phyloP scores from a whole-genome alignment of 2,329 filamentous ascomycete genomes.

The Aspergillus pseudoviridinutans region DNA sequence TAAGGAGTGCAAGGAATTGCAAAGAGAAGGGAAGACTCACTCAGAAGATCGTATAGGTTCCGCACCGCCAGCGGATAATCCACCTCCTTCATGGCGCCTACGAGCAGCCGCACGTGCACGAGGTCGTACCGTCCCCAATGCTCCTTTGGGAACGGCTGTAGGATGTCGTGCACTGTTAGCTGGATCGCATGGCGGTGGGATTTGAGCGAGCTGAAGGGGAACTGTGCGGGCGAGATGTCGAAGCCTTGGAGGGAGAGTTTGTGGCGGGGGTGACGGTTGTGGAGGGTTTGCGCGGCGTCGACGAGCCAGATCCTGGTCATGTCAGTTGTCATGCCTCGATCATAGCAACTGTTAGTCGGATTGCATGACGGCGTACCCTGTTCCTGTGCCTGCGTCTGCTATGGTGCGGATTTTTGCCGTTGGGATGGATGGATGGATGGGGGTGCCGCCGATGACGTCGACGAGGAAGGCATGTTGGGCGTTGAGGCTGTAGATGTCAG shows the following conservation, averaged over 20 bases:
- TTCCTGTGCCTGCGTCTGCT: conserved; percentile 28
- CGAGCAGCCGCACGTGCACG: conserved; percentile 27
- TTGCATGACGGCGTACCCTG: conserved; percentile 18
- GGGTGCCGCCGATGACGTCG: conserved; percentile 13
- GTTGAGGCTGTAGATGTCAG: conserved; percentile 16
- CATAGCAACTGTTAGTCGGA: too few species aligned
- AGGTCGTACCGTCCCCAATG: conserved; percentile 27
- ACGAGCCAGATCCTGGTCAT: conserved; percentile 18
- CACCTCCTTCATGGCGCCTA: conserved; percentile 22
- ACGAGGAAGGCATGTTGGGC: conserved; percentile 23
- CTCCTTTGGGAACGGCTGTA: conserved; percentile 23
- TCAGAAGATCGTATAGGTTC: conserved; percentile 26
- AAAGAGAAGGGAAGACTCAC: conserved; percentile 10
- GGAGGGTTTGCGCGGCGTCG: conserved; percentile 8
- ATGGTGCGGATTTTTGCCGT: conserved; percentile 12
- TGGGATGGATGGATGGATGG: conserved; percentile 25
- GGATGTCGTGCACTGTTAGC: conserved; percentile 23
- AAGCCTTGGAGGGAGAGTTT: conserved; percentile 23
- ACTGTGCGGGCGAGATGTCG: conserved; percentile 29
- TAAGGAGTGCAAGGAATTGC: too few species aligned
- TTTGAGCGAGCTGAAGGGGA: conserved; percentile 8
- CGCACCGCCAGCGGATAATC: conserved; percentile 18
- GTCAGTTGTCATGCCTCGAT: too few species aligned
- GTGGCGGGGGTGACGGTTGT: conserved; percentile 1
- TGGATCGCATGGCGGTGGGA: conserved; percentile 5